Evolutionary conservation across 176 grass and related monocot genomes (phyloP), one percentile per base, ranked within the genome.

Genomic region (Musa acuminata): DNA sequence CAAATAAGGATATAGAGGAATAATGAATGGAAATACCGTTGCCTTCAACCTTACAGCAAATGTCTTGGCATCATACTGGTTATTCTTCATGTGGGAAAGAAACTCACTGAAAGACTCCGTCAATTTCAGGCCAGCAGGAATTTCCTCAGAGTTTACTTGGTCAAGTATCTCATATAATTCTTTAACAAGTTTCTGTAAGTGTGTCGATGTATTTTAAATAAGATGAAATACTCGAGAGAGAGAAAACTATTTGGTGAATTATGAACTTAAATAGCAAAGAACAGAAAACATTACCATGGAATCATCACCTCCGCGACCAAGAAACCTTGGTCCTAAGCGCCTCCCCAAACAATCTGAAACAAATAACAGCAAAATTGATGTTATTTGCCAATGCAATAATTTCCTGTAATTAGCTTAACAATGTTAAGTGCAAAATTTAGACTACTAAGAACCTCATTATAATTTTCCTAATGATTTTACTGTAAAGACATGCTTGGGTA

Each of bases 21-120:
- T 19, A 70, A 35, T 20, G 60, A 83, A 75, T 78, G 69, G 35
- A 9, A 62, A 54, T 85, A 98, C 94, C 84, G 72, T 98, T 53
- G 81, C 84, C 72, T 93, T 98, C 69, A 98, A 78, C 72, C 76
- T 91, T 64, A 93, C 69, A 85, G 94, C 90, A 88, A 98, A 98
- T 79, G 85, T 86, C 72, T 82, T 91, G 64, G 85, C 85, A 91
- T 98, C 85, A 81, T 93, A 93, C 67, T 92, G 81, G 57, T 85
- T 93, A 80, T 84, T 93, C 72, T 85, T 98, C 67, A 87, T 90
- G 73, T 98, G 90, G 84, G 85, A 84, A 48, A 93, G 78, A 75
- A 98, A 98, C 77, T 98, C 94, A 80, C 88, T 81, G 85, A 87
- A 98, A 67, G 86, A 91, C 72, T 98, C 90, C 52, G 94, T 82